Conservation (phyloP, 768 basidiomycete genomes). For the Suillus bovinus region DNA sequence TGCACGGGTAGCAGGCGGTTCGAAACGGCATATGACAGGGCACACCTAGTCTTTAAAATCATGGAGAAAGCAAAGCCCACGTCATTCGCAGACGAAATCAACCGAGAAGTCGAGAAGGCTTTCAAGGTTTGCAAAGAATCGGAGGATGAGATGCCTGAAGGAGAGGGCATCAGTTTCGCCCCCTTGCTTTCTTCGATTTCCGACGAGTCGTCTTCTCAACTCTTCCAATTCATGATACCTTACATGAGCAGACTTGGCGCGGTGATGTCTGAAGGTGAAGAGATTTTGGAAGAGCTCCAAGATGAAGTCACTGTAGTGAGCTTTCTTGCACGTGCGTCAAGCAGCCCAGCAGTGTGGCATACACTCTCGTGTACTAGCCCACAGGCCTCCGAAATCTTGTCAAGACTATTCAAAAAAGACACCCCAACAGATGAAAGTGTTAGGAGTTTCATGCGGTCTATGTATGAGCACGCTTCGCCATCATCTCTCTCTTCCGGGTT, state of each 20-base stretch:
- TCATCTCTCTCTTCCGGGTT: not conserved
- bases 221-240: too few species aligned
- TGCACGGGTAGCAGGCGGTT: not conserved
- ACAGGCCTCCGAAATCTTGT: not conserved
- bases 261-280: too few species aligned
- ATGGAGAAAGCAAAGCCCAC: not conserved
- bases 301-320: too few species aligned
- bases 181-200: too few species aligned
- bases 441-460: too few species aligned
- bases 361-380: not conserved
- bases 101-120: not conserved
- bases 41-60: not conserved
- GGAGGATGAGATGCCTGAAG: not conserved
- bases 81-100: not conserved
- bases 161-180: not conserved
- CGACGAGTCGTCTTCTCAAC: too few species aligned
- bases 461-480: not conserved
- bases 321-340: not conserved
- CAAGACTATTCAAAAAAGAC: not conserved
- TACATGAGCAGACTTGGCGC: too few species aligned
- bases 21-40: not conserved
- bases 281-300: too few species aligned
- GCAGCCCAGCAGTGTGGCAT: not conserved
- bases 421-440: not conserved
- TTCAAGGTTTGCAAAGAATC: not conserved